These are phyloP conservation scores for Neoboletus subvelutipes DNA, from an alignment of 768 basidiomycete genomes.

Conservation along the genomic window DNA sequence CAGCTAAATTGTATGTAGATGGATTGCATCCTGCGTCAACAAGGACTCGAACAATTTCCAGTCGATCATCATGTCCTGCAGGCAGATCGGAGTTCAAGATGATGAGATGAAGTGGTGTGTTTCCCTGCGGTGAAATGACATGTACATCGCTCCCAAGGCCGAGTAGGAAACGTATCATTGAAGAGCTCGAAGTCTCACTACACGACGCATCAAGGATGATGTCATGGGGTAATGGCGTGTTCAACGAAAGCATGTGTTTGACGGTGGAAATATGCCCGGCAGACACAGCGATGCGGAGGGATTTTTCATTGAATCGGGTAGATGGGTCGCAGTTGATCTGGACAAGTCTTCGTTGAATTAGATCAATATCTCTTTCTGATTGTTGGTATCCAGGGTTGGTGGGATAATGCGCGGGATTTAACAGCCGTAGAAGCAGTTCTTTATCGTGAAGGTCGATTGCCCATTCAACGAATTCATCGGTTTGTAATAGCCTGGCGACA, in stretches of 20 bases:
- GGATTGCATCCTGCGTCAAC: slow-evolving; percentile 10
- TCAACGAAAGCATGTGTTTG: background rate
- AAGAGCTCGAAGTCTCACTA: too few species aligned
- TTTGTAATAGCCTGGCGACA: too few species aligned
- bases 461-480: too few species aligned
- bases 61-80: background rate
- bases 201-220: slow-evolving; percentile 2
- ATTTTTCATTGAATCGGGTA: background rate
- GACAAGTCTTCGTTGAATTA: background rate
- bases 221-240: background rate
- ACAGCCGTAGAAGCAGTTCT: too few species aligned
- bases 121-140: too few species aligned
- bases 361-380: background rate
- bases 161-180: too few species aligned
- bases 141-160: too few species aligned
- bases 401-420: too few species aligned
- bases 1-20: background rate
- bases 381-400: too few species aligned
- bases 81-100: background rate
- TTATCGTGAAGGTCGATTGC: too few species aligned
- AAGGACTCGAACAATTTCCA: background rate
- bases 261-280: slow-evolving; percentile 2
- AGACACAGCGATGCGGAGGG: background rate
- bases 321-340: slow-evolving; percentile 1
- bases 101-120: background rate